Base-by-base conservation (phyloP, 768 basidiomycete genomes). In the Sporobolomyces pararoseus region DNA sequence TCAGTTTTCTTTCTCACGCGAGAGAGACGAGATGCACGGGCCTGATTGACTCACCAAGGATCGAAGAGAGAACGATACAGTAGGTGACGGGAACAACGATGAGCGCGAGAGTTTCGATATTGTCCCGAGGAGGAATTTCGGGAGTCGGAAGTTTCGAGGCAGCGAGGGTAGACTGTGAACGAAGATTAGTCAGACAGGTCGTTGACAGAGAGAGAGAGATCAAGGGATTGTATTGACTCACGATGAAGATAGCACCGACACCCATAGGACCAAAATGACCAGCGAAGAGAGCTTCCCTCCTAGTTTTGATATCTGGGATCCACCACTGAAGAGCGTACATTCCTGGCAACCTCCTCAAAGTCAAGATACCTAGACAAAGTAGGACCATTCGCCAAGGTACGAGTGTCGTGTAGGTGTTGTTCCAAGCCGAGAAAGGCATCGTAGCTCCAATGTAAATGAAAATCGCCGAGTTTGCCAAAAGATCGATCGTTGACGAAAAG, bases 381-480 rank as follows among this genome's bases (percentile, higher is more conserved):
- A 91, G 87, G 59, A 96, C 79, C 25, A 99, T 83, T 34, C 93
- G 83, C 89, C 92, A 91, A 14, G 90, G 87, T 50, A 83, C 85
- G 57, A 99, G 82, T 2, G 88, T 87, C 74, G 89, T 82, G 50
- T 80, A 82, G 13, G 81, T 80, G 77, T 90, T 84, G 68, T 82
- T 81, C 82, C 95, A 98, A 57, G 84, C 83, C 76, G 84, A 79
- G 80, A 99, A 98, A 1, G 96, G 96, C 85, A 94, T 94, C 88
- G 94, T 93, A 39, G 95, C 94, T 69, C 96, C 96, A 70, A 98
- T 89, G 77, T 89, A 97, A 59, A 97, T 87, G 82, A 98, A 97
- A 5, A 90, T 89, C 34, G 92, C 91, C 71, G 92, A 85, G 81
- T 97, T 97, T 85, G 96, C 95, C 66, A 98, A 83, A 73, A 97